phyloP scores from a whole-genome alignment of 78 protist genomes.

The Tieghemostelium lacteum region DNA sequence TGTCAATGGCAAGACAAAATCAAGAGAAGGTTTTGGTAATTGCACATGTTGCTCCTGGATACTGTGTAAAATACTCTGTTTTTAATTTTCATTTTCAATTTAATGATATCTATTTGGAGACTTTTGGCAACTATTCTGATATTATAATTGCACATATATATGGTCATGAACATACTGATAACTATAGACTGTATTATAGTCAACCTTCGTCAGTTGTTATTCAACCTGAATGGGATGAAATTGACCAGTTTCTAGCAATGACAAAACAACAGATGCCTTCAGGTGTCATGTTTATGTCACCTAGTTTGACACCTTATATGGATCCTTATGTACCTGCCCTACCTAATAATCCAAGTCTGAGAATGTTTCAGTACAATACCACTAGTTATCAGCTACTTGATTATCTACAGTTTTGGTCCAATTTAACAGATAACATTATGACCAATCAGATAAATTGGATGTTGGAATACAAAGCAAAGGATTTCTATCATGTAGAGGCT shows the following conservation, averaged over 20 bases:
- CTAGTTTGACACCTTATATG: constrained; percentile 55
- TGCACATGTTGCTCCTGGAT: constrained; percentile 76
- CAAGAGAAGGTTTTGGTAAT: constrained; percentile 49
- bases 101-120: constrained; percentile 20
- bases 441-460: constrained; percentile 16
- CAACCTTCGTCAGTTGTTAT: not conserved
- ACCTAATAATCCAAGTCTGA: constrained; percentile 54
- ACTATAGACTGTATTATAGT: constrained; percentile 36
- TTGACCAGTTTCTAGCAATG: not conserved
- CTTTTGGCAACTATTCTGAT: constrained; percentile 9
- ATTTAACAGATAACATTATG: constrained; percentile 38
- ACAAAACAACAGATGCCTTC: constrained; percentile 5
- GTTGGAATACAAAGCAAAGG: constrained; percentile 27
- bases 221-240: not conserved
- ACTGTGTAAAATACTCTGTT: constrained; percentile 34
- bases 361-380: constrained; percentile 10
- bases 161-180: constrained; percentile 65
- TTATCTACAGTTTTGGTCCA: constrained; percentile 48
- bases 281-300: constrained; percentile 63
- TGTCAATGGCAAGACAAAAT: not conserved
- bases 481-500: constrained; percentile 12
- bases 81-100: constrained; percentile 49
- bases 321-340: constrained; percentile 17
- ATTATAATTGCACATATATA: constrained; percentile 31
- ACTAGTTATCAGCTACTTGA: not conserved